Conservation (phyloP, 1,284 basidiomycete species). For the Coniophora puteana region DNA sequence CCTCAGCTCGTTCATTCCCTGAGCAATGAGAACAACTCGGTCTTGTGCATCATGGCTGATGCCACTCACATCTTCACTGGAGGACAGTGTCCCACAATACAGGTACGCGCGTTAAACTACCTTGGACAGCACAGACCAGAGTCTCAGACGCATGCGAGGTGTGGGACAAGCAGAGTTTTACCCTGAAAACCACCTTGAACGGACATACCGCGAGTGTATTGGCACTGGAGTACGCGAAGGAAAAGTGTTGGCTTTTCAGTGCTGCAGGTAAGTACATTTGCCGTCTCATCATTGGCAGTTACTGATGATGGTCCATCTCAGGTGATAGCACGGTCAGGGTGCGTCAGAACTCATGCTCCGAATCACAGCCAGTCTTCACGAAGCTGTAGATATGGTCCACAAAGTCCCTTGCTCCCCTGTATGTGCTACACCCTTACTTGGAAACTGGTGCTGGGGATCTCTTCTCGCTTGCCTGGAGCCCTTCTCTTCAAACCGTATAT, state of each 20-base stretch:
- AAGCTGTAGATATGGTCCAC: slow-evolving; percentile 80
- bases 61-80: slow-evolving; percentile 79
- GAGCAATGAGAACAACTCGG: slow-evolving; percentile 64
- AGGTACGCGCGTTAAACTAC: too few relatives aligned
- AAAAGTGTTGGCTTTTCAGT: slow-evolving; percentile 83
- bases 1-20: slow-evolving; percentile 65
- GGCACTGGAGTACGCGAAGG: slow-evolving; percentile 73
- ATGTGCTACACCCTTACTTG: slow-evolving; percentile 79
- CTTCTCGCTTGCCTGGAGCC: slow-evolving; percentile 84
- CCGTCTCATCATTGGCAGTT: slow-evolving; percentile 3
- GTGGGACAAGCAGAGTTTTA: slow-evolving; percentile 74
- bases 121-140: too few relatives aligned
- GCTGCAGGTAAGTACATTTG: slow-evolving; percentile 57
- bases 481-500: slow-evolving; percentile 69
- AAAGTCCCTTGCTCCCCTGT: slow-evolving; percentile 64
- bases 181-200: slow-evolving; percentile 65
- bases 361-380: slow-evolving; percentile 4
- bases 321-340: slow-evolving; percentile 86
- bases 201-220: slow-evolving; percentile 89
- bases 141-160: slow-evolving; percentile 64
- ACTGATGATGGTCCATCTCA: slow-evolving; percentile 24
- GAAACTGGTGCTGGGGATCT: slow-evolving; percentile 88
- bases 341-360: slow-evolving; percentile 18
- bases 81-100: slow-evolving; percentile 76
- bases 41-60: slow-evolving; percentile 75